Percentiles rank a stretch among this genome's conserved stretches.
Conservation (phyloP, 1,284 basidiomycete species). For the Papiliotrema flavescens region DNA sequence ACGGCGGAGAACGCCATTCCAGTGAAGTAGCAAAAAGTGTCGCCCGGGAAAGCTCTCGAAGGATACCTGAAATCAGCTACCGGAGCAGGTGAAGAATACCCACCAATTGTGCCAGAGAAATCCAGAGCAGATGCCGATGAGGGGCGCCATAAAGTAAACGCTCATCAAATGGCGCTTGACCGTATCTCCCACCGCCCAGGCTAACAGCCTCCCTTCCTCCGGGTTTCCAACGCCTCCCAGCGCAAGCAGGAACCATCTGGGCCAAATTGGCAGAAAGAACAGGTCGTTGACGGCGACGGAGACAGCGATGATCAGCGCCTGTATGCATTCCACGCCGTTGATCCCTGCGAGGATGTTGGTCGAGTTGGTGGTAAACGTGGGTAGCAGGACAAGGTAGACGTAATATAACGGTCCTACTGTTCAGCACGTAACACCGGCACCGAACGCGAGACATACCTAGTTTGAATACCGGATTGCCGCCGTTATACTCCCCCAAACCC, state of each 20-base stretch:
- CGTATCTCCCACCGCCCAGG: conserved; percentile 59
- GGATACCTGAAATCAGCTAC: conserved; percentile 71
- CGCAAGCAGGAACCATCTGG: conserved; percentile 64
- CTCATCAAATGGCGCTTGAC: conserved; percentile 91
- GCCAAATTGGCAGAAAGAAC: conserved; percentile 71
- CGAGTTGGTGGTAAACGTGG: conserved; percentile 95
- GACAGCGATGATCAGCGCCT: conserved; percentile 86
- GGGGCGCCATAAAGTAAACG: conserved; percentile 91
- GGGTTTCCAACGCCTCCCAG: conserved; percentile 68
- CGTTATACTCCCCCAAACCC: conserved; percentile 19
- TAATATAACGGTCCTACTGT: conserved; percentile 84
- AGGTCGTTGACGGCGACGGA: conserved; percentile 90
- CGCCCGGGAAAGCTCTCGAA: conserved; percentile 88
- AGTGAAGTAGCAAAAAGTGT: conserved; percentile 95
- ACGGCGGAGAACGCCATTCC: conserved; percentile 97
- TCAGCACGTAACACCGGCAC: conserved; percentile 2
- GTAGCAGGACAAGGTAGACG: conserved; percentile 90
- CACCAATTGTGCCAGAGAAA: conserved; percentile 94
- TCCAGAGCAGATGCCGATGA: conserved; percentile 82
- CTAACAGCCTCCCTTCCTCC: conserved; percentile 34
- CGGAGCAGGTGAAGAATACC: conserved; percentile 40
- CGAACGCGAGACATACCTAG: conserved; percentile 62
- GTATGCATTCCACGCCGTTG: conserved; percentile 91
- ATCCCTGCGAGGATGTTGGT: conserved; percentile 99
- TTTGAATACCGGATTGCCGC: conserved; percentile 65